These are phyloP conservation scores for Lodderomyces jiufengensis DNA, from an alignment of 1,139 yeast genomes.

Conservation along the genomic window DNA sequence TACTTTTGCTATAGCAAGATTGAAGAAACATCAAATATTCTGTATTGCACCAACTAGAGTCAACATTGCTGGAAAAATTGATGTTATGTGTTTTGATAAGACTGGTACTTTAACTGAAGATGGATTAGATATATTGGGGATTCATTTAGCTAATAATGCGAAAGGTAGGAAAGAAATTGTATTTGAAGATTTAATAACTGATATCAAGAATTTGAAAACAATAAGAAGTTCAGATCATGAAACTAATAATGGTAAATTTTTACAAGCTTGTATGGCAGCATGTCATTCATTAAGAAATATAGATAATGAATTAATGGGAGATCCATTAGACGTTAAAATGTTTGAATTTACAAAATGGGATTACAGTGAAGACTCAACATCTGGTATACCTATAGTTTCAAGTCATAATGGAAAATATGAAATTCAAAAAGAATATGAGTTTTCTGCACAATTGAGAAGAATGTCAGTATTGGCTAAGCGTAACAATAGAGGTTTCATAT, in stretches of 20 bases:
- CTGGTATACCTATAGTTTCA: constrained; percentile 21
- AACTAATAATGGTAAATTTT: constrained; percentile 28
- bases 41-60: constrained; percentile 94
- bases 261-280: constrained; percentile 61
- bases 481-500: constrained; percentile 40
- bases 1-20: constrained; percentile 78
- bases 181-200: constrained; percentile 44
- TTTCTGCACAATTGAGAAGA: constrained; percentile 77
- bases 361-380: constrained; percentile 57
- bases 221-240: constrained; percentile 17
- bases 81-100: constrained; percentile 88
- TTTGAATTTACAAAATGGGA: constrained; percentile 82
- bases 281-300: constrained; percentile 85
- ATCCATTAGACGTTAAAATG: constrained; percentile 91
- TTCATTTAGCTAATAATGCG: constrained; percentile 60
- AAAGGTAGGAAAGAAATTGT: constrained; percentile 48
- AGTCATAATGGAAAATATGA: constrained; percentile 43
- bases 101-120: constrained; percentile 98
- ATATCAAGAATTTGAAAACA: constrained; percentile 18
- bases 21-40: constrained; percentile 62
- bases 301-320: constrained; percentile 82
- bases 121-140: constrained; percentile 89
- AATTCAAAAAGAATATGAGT: constrained; percentile 74
- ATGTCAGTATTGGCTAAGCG: constrained; percentile 72
- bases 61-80: constrained; percentile 91